Base-by-base conservation (phyloP, 345 rosid genomes). In the Corchorus capsularis region DNA sequence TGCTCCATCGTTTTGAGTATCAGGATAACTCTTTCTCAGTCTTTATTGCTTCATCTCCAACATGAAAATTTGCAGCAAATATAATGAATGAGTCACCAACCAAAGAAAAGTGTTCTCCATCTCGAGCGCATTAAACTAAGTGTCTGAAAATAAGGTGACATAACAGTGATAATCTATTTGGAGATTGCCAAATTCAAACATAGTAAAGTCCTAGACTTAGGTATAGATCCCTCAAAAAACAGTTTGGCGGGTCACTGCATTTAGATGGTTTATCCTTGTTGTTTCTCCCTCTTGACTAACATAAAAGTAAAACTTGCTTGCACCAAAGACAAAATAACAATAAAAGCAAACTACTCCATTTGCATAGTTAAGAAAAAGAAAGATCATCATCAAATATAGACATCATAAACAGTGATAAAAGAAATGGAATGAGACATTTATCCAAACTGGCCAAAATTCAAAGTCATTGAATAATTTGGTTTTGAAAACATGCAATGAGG, bases 1-100 rank as follows among this genome's bases (percentile, higher is more conserved):
- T 75, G 77, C 62, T 80, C 80, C 61, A 75, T 54, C 59, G 70
- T 81, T 63, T 73, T 75, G 45, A 49, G 60, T 60, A 56, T 79
- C 75, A 60, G 22, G 34, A 65, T 62, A 41, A 14, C 14, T 32
- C 71, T 78, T 80, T 68, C 61, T 79, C 22, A 47, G 22, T 32
- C 69, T 49, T 75, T 17, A 39, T 35, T 61, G 69, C 63, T 55
- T 11, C 76, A 13, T 39, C 64, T 70, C 76, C 74, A 6, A n/a
- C 61, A 47, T 35, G 8, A 67, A 67, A 68, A 73, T 59, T 75
- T 50, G 63, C 74, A 68, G 71, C 32, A 22, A 73, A 32, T 20
- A 81, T 71, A 49, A 53, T 4, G 39, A 43, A 43, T n/a, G 35
- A 27, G 17, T 49, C 52, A 34, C 57, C 54, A 27, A 55, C 32